Evolutionary conservation across 495 filamentous ascomycete genomes (phyloP), one percentile per base, ranked within the genome.

Genomic region (Schizothecium vesticola): DNA sequence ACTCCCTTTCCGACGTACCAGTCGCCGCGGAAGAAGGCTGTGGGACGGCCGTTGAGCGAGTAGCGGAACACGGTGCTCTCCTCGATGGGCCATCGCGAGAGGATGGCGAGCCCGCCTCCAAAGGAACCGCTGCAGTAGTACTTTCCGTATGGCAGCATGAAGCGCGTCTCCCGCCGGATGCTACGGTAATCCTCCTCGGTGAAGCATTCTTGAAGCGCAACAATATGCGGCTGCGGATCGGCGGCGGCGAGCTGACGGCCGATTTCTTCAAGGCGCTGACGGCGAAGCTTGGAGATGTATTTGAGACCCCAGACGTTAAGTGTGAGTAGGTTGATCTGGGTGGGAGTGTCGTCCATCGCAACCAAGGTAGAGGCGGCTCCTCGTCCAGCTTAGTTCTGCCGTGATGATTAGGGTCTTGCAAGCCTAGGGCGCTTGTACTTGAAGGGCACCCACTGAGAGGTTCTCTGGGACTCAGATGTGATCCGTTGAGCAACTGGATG

Each of bases 271-370:
- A 97, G 85, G 36, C 95, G 93, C 74, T 91, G 91, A 71, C 84
- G 82, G 65, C 94, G 92, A 70, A 90, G 84, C 72, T 89, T 89
- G 68, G 93, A 87, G 71, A 97, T 83, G 79, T 87, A 95, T 77
- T 96, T 95, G 65, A 98, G 87, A 56, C 95, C 95, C 93, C 95
- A 97, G 87, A 92, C 96, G 77, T 99, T 99, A 76, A 96, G 87
- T 3, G 91, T 91, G 73, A 97, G 80, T 65, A 97, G 82, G 67
- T 89, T 89, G 73, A 97, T 87, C 63, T 86, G 81, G 24, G 77
- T 77, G 26, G 82, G 82, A 56, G 75, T 64, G 24, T 75, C 73
- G 13, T 76, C 77, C 79, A 80, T 82, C 61, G 61, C 71, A 63
- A 26, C 21, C 8, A 19, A 19, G 19, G 43, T 8, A n/a, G 43